Conservation (phyloP, 805 yeast genomes). For the Blastobotrys terrestris region DNA sequence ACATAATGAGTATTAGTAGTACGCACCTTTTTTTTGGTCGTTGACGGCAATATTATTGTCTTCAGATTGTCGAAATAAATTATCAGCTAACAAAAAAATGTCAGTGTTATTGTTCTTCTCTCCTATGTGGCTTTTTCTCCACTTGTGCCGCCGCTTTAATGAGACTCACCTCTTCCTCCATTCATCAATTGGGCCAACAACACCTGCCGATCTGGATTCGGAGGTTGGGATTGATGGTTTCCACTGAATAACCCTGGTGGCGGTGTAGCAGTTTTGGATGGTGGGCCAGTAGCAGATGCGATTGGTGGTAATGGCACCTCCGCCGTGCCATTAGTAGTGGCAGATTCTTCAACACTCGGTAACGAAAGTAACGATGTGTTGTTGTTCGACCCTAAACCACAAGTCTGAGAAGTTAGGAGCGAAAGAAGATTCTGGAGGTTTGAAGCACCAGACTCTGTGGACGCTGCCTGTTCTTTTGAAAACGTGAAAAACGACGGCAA, state of each 20-base stretch:
- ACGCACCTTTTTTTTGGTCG: slow-evolving; percentile 4
- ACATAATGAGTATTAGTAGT: not conserved
- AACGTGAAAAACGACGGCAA: not conserved
- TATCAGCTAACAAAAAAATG: not conserved
- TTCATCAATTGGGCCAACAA: slow-evolving; percentile 78
- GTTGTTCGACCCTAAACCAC: not conserved
- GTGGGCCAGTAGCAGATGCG: not conserved
- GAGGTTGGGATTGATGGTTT: slow-evolving; percentile 14
- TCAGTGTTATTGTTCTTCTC: not conserved
- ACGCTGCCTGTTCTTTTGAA: not conserved
- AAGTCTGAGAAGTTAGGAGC: not conserved
- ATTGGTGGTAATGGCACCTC: not conserved
- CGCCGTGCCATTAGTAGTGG: slow-evolving; percentile 24
- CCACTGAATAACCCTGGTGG: slow-evolving; percentile 60
- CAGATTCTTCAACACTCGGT: slow-evolving; percentile 6
- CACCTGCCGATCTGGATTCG: slow-evolving; percentile 55
- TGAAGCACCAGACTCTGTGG: not conserved
- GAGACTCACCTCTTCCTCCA: slow-evolving; percentile 42
- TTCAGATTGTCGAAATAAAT: not conserved
- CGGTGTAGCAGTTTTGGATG: slow-evolving; percentile 41
- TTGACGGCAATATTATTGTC: not conserved
- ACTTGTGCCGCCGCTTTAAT: not conserved
- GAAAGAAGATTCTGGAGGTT: not conserved
- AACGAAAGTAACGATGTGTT: not conserved
- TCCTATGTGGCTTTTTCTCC: not conserved